phyloP scores from a whole-genome alignment of 2,329 filamentous ascomycete species.

The Colletotrichum aenigma region DNA sequence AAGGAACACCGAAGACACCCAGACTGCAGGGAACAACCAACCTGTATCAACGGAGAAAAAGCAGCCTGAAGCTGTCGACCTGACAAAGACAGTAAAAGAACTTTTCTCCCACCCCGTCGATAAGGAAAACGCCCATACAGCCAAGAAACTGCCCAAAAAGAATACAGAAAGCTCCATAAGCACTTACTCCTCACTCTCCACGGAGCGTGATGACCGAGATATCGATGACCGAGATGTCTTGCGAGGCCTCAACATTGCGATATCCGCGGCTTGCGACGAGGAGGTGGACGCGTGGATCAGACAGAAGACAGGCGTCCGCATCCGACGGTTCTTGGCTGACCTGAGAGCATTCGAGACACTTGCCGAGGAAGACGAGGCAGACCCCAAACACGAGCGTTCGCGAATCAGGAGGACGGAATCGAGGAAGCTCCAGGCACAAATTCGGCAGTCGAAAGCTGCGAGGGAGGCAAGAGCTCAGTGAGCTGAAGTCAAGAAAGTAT shows the following conservation, averaged over 20 bases:
- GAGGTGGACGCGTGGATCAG: conserved; percentile 57
- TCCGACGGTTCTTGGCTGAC: conserved; percentile 60
- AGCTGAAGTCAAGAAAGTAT: background rate
- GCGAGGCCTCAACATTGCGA: conserved; percentile 58
- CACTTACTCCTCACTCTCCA: conserved; percentile 21
- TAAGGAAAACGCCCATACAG: background rate
- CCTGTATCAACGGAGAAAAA: background rate
- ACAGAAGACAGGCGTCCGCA: conserved; percentile 54
- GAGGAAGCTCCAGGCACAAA: conserved; percentile 38
- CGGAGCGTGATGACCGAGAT: conserved; percentile 38
- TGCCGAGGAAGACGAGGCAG: conserved; percentile 31
- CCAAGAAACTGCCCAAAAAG: background rate
- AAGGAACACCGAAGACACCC: conserved; percentile 19
- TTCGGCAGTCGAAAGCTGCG: conserved; percentile 30
- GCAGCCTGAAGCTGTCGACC: background rate
- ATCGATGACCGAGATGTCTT: conserved; percentile 58
- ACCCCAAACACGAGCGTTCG: conserved; percentile 28
- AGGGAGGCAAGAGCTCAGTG: background rate
- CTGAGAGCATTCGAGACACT: conserved; percentile 55
- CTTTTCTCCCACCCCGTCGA: background rate
- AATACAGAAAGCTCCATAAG: background rate
- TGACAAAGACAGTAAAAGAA: background rate
- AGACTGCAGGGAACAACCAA: background rate
- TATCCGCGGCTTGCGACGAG: conserved; percentile 60
- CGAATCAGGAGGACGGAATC: conserved; percentile 34